Base-by-base conservation (phyloP, 805 yeast species). In the Sungouiella blattae region DNA sequence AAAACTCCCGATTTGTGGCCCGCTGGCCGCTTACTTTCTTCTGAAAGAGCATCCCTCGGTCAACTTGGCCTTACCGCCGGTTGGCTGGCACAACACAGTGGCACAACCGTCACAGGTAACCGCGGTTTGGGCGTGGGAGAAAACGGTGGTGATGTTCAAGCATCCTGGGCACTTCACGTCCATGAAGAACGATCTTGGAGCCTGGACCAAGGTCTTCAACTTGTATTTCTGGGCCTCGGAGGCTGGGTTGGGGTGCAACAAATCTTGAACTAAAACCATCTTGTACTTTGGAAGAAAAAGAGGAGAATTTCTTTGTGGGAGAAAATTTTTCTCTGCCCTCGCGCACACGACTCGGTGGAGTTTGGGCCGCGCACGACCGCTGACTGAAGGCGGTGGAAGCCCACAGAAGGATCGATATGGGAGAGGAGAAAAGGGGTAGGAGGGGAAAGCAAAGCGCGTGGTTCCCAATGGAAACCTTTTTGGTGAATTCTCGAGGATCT, bases 111-210 rank as follows among this genome's bases (percentile, higher is more conserved):
- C 98, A 81, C 99, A 93, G 64, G 96, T 85, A 64, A 93, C 98
- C 62, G 97, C 98, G 62, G 98, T 93, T 80, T 93, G 98, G 57
- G 99, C 98, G 75, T 93, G 98, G 52, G 98, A 91, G 85, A 93
- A 93, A 56, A 93, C 98, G 58, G 97, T 91, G 73, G 98, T 88
- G 78, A 93, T 93, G 83, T 83, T 85, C 71, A 91, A 80, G 79
- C 99, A 93, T 62, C 98, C 98, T 73, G 95, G 98, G 76, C 98
- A 93, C 75, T 91, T 93, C 60, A 93, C 98, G 69, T 93, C 99
- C 96, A 93, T 89, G 85, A 93, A 93, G 83, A 77, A 93, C 45
- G 98, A 89, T 83, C 98, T 87, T 74, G 99, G 99, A 50, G 85
- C 69, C 72, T 91, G 96, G 57, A 93, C 99, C 67, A 93, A 84